Conservation (phyloP, 2,329 filamentous ascomycete species). For the Aspergillus udagawae region DNA sequence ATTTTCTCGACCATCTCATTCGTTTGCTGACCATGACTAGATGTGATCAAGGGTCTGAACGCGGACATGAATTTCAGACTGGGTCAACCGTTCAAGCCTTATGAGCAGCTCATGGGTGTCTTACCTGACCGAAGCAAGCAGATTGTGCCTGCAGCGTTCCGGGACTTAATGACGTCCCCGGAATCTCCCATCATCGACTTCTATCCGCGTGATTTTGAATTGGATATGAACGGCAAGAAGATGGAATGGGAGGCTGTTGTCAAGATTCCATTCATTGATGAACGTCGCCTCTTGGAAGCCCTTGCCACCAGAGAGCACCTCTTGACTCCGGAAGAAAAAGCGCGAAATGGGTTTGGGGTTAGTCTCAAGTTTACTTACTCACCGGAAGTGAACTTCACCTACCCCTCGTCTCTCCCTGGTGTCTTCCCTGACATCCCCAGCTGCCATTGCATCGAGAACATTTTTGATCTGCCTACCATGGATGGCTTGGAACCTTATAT, state of each 20-base stretch:
- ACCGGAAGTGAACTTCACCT: slow-evolving; percentile 70
- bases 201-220: slow-evolving; percentile 91
- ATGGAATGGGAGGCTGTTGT: slow-evolving; percentile 99
- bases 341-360: slow-evolving; percentile 85
- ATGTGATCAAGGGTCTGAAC: slow-evolving; percentile 81
- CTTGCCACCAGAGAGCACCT: slow-evolving; percentile 81
- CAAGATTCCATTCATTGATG: slow-evolving; percentile 98
- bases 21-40: slow-evolving; percentile 41
- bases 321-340: slow-evolving; percentile 72
- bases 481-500: slow-evolving; percentile 83
- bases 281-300: slow-evolving; percentile 74
- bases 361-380: slow-evolving; percentile 90
- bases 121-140: slow-evolving; percentile 95
- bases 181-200: slow-evolving; percentile 96
- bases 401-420: slow-evolving; percentile 81
- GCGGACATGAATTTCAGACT: slow-evolving; percentile 90
- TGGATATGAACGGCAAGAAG: slow-evolving; percentile 99
- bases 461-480: slow-evolving; percentile 88
- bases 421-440: slow-evolving; percentile 84
- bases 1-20: background rate
- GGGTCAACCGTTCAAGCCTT: slow-evolving; percentile 91
- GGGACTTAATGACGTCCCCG: slow-evolving; percentile 85
- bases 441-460: slow-evolving; percentile 92
- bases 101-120: slow-evolving; percentile 97
- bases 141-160: slow-evolving; percentile 84